Evolutionary conservation across 2,329 filamentous ascomycete genomes (phyloP), one percentile per base, ranked within the genome.

Genomic region (Pseudocercospora fijiensis): DNA sequence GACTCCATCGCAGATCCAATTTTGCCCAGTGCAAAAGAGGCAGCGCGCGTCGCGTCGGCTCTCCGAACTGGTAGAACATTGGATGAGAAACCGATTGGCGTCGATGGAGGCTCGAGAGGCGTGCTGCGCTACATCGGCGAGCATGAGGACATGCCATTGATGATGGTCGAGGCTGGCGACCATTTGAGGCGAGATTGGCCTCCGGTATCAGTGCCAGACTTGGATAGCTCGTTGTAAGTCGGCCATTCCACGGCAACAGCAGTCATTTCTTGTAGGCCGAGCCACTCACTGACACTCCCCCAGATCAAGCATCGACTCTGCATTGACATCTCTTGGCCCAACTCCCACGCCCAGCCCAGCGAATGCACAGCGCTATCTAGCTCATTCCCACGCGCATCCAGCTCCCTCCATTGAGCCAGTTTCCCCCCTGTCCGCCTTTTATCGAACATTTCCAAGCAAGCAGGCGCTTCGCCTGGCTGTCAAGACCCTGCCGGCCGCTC

Each of bases 71-170:
- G 62, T 22, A 55, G 11, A 24, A 28, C 49, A 20, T 56, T 76
- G 22, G 56, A 53, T 1, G 73, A 74, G 65, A 62, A 51, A 3
- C 64, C 70, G 0, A 65, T 74, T 33, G 64, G 62, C 13, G 33
- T 37, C 9, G 64, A 68, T 61, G 66, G 67, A 47, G 58, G 60
- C 16, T 49, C 56, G 28, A 64, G 64, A 18, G 66, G 72, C 11
- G 68, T 70, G 8, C 37, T 72, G 7, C 70, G 72, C 33, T 77
- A 74, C 62, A 49, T 77, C 20, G 76, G 76, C 10, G 63, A 68
- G 4, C 13, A 73, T 49, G 60, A 70, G 20, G 67, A 75, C 51
- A 66, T 76, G 53, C 74, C 75, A 2, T 73, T 76, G 62, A 68
- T 74, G 57, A 67, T 75, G 67, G 73, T 76, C 4, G 71, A 73